Conservation (phyloP, 2,329 filamentous ascomycete genomes). For the Sphaceloma murrayae region DNA sequence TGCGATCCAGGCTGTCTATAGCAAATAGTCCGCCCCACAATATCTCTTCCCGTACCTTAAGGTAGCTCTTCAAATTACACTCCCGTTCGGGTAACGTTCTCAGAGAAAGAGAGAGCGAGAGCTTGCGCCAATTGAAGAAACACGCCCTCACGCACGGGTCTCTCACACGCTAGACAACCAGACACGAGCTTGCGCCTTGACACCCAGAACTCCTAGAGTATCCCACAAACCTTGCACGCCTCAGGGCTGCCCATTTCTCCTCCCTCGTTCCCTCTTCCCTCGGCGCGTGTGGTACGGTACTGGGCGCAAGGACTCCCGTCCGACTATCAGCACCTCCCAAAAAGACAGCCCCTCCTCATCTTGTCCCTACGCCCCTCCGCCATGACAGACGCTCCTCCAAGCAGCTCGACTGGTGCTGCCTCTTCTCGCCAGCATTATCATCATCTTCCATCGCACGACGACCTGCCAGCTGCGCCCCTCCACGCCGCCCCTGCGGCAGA, state of each 20-base stretch:
- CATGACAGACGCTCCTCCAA: slow-evolving; percentile 2
- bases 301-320: slow-evolving; percentile 15
- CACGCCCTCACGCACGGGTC: slow-evolving; percentile 15
- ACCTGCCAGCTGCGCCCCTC: background rate
- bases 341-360: background rate
- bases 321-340: background rate
- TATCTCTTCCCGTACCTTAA: slow-evolving; percentile 8
- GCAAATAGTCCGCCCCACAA: no score
- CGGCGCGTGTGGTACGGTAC: slow-evolving; percentile 9
- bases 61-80: slow-evolving; percentile 4
- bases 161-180: slow-evolving; percentile 8
- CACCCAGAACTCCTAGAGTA: no score
- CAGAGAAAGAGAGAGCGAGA: no score
- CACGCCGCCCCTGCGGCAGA: slow-evolving; percentile 1
- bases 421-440: no score
- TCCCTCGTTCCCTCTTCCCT: slow-evolving; percentile 5
- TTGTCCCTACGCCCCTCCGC: slow-evolving; percentile 3
- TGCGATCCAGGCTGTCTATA: no score
- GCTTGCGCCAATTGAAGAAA: slow-evolving; percentile 7
- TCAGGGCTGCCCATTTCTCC: no score
- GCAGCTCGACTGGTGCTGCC: slow-evolving; percentile 6
- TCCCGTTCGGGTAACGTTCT: slow-evolving; percentile 10
- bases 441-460: background rate
- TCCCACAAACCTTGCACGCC: no score
- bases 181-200: no score